These are phyloP conservation scores for Mycena floridula DNA, from an alignment of 768 basidiomycete genomes.

Conservation along the genomic window DNA sequence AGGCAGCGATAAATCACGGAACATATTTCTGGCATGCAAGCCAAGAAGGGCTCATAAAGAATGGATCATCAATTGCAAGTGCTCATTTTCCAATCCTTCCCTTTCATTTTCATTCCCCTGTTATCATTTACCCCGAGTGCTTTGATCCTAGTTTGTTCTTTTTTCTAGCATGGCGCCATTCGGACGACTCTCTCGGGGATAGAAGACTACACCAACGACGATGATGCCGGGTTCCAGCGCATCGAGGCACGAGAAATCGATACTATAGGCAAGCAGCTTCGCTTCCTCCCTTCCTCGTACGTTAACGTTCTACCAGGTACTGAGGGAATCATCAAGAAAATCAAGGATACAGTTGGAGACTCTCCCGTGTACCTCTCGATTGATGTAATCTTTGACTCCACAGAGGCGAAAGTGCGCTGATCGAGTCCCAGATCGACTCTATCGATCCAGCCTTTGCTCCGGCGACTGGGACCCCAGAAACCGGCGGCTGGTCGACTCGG, in stretches of 20 bases:
- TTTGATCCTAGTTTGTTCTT: constrained; percentile 72
- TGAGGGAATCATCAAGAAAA: constrained; percentile 73
- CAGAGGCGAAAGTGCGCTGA: not conserved
- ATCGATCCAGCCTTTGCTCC: constrained; percentile 81
- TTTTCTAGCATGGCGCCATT: constrained; percentile 76
- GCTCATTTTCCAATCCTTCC: constrained; percentile 5
- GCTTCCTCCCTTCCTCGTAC: not conserved
- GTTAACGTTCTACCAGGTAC: no score
- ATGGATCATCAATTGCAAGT: constrained; percentile 83
- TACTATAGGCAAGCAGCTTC: constrained; percentile 63
- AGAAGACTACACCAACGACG: constrained; percentile 73
- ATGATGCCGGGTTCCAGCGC: constrained; percentile 71
- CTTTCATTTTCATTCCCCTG: constrained; percentile 7
- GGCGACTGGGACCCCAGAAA: constrained; percentile 81
- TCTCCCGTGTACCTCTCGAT: constrained; percentile 75
- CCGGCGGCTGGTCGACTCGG: constrained; percentile 80
- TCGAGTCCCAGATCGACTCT: constrained; percentile 53
- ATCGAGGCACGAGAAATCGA: constrained; percentile 86
- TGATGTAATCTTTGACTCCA: constrained; percentile 44
- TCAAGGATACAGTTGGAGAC: constrained; percentile 70
- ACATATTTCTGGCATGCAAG: constrained; percentile 91
- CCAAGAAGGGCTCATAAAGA: constrained; percentile 73
- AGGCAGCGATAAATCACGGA: constrained; percentile 79
- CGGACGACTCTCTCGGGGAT: constrained; percentile 76
- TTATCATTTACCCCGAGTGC: constrained; percentile 21